Base-by-base conservation (phyloP, 768 basidiomycete genomes). In the Hypsizygus marmoreus region DNA sequence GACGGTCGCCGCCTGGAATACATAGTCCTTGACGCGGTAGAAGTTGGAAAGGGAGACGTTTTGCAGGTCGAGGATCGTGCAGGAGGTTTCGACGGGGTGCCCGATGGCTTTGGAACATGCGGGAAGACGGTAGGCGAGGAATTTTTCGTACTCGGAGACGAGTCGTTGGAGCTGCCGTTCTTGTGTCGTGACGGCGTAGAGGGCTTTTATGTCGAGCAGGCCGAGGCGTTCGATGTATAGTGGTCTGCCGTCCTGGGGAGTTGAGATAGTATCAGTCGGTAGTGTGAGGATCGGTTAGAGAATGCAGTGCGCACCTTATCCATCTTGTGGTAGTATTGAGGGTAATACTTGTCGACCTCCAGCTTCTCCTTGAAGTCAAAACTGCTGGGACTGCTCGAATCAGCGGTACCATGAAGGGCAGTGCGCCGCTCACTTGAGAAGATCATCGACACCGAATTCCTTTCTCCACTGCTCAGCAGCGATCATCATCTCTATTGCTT, bases 211-310 rank as follows among this genome's bases (percentile, higher is more conserved):
- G 72, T 98, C 91, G 59, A 98, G 81, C 56, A 85, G 82, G 53
- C 94, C 94, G 32, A 98, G 84, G 22, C 83, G 85, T 67, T 99
- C 93, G 60, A 99, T 82, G 77, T 97, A 99, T 57, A 99, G 68
- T 8, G 97, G 97, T 47, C 95, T 85, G 14, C 95, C 95, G 55
- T 97, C 94, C 91, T 94, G 58, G 7, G 20, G 10, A 38, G 25
- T 1, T 17, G 42, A 29, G 35, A 28, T 45, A 42, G 35, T n/a
- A n/a, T n/a, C n/a, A n/a, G n/a, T n/a, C n/a, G n/a, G n/a, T n/a
- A n/a, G n/a, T n/a, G n/a, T 30, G 30, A 6, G 37, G 19, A 29
- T 3, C 11, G 28, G 29, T 30, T 42, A 22, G 30, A n/a, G 23
- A n/a, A n/a, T n/a, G n/a, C n/a, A n/a, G n/a, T n/a, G 33, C 73